phyloP scores from a whole-genome alignment of 495 filamentous ascomycete species.

The Penicillium antarcticum region DNA sequence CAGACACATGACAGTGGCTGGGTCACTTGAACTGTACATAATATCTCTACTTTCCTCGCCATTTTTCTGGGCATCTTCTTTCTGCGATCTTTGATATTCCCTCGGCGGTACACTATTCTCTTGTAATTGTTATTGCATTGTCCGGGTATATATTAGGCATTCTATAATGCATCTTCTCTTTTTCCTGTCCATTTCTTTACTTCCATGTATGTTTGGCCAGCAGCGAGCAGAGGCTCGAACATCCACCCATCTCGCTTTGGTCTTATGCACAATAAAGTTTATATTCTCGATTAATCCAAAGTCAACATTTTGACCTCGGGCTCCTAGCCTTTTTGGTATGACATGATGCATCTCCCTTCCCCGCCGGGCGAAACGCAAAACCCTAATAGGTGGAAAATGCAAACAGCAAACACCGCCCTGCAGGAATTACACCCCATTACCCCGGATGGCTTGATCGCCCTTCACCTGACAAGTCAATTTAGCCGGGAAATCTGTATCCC shows the following conservation, averaged over 20 bases:
- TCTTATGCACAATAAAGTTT: constrained; percentile 6
- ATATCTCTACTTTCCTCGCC: background rate
- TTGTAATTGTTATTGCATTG: constrained; percentile 27
- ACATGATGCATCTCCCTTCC: background rate
- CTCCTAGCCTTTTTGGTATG: background rate
- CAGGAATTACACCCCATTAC: background rate
- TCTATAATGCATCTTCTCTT: constrained; percentile 9
- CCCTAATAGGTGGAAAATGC: constrained; percentile 23
- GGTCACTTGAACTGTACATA: constrained; percentile 22
- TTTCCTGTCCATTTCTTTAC: background rate
- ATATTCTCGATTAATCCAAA: background rate
- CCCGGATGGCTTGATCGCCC: background rate
- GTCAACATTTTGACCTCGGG: background rate
- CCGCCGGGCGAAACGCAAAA: background rate
- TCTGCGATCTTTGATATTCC: background rate
- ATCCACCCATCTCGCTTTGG: background rate
- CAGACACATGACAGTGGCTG: constrained; percentile 20
- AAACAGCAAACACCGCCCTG: background rate
- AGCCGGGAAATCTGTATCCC: constrained; percentile 1
- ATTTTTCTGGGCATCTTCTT: constrained; percentile 2
- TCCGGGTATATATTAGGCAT: constrained; percentile 17
- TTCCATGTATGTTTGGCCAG: background rate
- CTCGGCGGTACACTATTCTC: constrained; percentile 10
- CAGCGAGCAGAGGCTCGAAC: background rate
- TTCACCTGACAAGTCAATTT: constrained; percentile 5